Evolutionary conservation across 2,329 filamentous ascomycete genomes (phyloP), one percentile per base, ranked within the genome.

Genomic region (Daldinia sp.): DNA sequence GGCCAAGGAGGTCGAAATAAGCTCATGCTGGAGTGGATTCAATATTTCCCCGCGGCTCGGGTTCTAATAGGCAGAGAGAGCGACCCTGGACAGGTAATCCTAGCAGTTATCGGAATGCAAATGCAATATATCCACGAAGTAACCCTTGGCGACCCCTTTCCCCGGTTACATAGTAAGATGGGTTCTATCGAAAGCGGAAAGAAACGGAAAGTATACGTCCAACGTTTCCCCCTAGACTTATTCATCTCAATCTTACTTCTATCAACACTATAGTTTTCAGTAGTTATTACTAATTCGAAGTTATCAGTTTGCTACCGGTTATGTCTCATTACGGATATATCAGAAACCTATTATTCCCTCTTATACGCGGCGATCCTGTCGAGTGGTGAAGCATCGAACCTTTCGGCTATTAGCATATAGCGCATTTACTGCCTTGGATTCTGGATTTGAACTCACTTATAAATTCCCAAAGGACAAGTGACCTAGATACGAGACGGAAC

Each of bases 1-100:
- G 27, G 37, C 27, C 34, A 4, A 47, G 6, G 63, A 49, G 10
- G 63, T 66, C 43, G 27, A n/a, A 66, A 53, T 66, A 63, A 66
- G 21, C 63, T 66, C 59, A 52, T 41, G 21, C 10, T 29, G 34
- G 30, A 35, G 30, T 51, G 47, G 52, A 55, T 29, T 41, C 35
- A 51, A 52, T 34, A 54, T 35, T 57, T 47, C 17, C 51, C 59
- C 48, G 34, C 51, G 30, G 27, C 47, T 43, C 45, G 47, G 39
- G 21, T 49, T 41, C 21, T 25, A 19, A n/a, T 23, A 29, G 45
- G 17, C 32, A 34, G 45, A 30, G 30, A 54, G 17, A 17, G 39
- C 11, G 15, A 37, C 15, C 17, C 27, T 37, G n/a, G 54, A 7
- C 11, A 21, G 23, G 17, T 11, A 25, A 51, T 50, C 56, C 11